Conservation (phyloP, 257 asterid species). For the Solanum boliviense region DNA sequence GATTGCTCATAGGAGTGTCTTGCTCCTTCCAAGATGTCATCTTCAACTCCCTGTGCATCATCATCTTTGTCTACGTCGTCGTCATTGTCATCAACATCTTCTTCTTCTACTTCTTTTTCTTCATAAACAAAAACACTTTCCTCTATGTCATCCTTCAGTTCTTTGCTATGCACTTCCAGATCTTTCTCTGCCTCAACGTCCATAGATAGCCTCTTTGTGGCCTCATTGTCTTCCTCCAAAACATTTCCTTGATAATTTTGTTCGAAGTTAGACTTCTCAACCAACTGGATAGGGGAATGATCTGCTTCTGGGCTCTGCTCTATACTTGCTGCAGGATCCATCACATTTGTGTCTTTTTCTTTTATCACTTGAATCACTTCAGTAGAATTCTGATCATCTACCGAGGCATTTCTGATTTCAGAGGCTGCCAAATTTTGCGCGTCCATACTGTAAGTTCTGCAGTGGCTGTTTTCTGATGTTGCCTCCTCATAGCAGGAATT, state of each 20-base stretch:
- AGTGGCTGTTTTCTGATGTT: neutral
- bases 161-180: too few relatives aligned
- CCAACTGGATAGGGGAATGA: neutral
- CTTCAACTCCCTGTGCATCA: conserved; percentile 17
- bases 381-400: neutral
- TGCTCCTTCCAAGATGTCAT: conserved; percentile 17
- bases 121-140: neutral
- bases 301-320: neutral
- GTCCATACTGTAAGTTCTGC: neutral
- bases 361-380: neutral
- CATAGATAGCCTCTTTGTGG: too few relatives aligned
- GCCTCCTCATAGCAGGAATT: neutral
- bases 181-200: too few relatives aligned
- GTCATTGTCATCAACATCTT: neutral
- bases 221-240: neutral
- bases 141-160: neutral
- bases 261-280: neutral
- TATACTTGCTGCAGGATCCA: neutral
- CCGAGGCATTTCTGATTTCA: neutral
- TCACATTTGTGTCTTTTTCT: neutral
- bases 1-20: conserved; percentile 26
- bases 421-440: conserved; percentile 4
- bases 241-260: neutral
- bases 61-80: conserved; percentile 6
- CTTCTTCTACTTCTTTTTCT: neutral